A percentile compares a stretch with the other conserved stretches of the same genome.
Evolutionary conservation across 129 eudicot species (phyloP).

Genomic region (Erigeron canadensis): DNA sequence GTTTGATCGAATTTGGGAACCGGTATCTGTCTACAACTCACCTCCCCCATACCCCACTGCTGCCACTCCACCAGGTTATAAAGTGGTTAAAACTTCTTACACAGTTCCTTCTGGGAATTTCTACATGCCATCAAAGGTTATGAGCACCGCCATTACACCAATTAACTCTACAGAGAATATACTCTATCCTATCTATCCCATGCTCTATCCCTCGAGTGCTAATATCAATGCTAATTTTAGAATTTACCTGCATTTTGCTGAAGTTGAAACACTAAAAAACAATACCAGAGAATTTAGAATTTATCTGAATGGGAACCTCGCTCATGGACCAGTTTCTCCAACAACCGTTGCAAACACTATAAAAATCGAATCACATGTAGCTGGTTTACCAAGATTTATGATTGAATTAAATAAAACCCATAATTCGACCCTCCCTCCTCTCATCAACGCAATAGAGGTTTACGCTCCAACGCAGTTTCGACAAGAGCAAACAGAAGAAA

Average conservation of each 20-base stretch:
- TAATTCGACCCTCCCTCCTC: neutral
- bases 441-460: neutral
- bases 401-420: neutral
- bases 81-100: too few relatives aligned
- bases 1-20: slow-evolving; percentile 44
- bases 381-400: too few relatives aligned
- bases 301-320: neutral
- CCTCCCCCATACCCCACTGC: too few relatives aligned
- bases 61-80: too few relatives aligned
- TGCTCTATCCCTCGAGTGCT: neutral
- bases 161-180: neutral
- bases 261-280: neutral
- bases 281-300: neutral
- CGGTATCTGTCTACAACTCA: too few relatives aligned
- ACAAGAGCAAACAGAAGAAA: neutral
- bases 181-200: too few relatives aligned
- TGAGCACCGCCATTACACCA: neutral
- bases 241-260: neutral
- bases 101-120: neutral
- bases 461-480: neutral
- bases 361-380: neutral
- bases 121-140: slow-evolving; percentile 1
- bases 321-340: neutral
- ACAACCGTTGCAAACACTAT: neutral
- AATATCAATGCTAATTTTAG: too few relatives aligned